Conservation (phyloP, 139 green algal species). For the Tetradesmus obliquus region DNA sequence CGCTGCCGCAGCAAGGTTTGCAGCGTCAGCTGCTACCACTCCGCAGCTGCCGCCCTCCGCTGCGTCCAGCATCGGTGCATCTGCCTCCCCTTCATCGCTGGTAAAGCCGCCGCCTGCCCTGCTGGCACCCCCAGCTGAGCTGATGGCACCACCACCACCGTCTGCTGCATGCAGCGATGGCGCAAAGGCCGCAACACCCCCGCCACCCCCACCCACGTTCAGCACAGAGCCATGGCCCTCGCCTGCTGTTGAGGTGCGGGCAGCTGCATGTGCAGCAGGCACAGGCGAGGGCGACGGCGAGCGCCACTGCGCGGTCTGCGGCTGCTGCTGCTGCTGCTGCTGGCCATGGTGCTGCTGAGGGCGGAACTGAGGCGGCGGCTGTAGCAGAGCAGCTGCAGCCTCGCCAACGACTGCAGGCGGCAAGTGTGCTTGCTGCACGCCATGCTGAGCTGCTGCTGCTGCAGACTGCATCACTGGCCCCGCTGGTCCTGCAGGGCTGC, state of each 20-base stretch:
- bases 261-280: background rate
- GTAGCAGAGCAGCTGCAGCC: background rate
- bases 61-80: background rate
- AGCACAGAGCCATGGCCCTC: conserved; percentile 27
- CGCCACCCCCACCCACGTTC: background rate
- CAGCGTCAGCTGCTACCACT: background rate
- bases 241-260: conserved; percentile 23
- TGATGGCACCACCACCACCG: conserved; percentile 6
- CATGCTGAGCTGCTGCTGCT: background rate
- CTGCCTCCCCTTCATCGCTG: conserved; percentile 28
- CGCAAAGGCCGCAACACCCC: background rate
- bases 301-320: background rate
- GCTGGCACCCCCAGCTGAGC: conserved; percentile 22
- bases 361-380: background rate
- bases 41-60: background rate
- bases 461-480: background rate
- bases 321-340: background rate
- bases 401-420: conserved; percentile 18
- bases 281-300: conserved; percentile 33
- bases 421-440: background rate
- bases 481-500: conserved; percentile 2
- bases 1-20: background rate
- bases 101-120: conserved; percentile 12
- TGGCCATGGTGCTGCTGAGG: background rate
- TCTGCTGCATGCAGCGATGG: background rate